phyloP scores from a whole-genome alignment of 306 rosid species.

The Vigna reflexopilosa region DNA sequence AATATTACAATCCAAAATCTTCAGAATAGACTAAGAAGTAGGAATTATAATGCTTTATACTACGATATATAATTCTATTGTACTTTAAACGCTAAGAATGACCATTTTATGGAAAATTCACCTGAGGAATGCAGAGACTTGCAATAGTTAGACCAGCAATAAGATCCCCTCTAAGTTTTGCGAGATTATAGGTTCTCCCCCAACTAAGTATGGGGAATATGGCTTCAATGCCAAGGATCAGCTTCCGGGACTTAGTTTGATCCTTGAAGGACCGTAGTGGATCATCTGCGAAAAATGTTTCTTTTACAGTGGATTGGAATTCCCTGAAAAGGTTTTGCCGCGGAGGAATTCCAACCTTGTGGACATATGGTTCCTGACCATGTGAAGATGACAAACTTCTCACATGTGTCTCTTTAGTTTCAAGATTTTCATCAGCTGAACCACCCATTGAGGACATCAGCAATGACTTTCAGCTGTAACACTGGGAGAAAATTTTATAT shows the following conservation, averaged over 20 bases:
- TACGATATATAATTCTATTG: background rate
- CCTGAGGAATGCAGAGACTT: conserved; percentile 99
- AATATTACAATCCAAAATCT: conserved; percentile 33
- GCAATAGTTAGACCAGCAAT: conserved; percentile 95
- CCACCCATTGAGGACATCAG: conserved; percentile 53
- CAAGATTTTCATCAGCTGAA: conserved; percentile 53
- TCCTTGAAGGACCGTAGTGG: conserved; percentile 88
- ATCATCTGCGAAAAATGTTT: conserved; percentile 87
- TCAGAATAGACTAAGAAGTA: background rate
- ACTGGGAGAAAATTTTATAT: background rate
- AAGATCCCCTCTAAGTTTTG: conserved; percentile 81
- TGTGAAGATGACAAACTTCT: conserved; percentile 61
- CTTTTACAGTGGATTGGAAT: conserved; percentile 68
- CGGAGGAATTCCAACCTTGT: conserved; percentile 88
- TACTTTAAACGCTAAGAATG: conserved; percentile 20
- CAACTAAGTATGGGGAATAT: conserved; percentile 84
- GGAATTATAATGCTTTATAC: conserved; percentile 7
- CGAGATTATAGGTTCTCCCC: conserved; percentile 72
- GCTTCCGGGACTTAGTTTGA: conserved; percentile 72
- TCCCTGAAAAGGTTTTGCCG: conserved; percentile 82
- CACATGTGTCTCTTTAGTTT: conserved; percentile 59
- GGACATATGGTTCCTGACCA: conserved; percentile 52
- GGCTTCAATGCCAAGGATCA: conserved; percentile 79
- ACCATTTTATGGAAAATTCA: conserved; percentile 42
- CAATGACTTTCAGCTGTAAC: conserved; percentile 47